phyloP scores from a whole-genome alignment of 495 filamentous ascomycete genomes.

The Penicillium salamii region DNA sequence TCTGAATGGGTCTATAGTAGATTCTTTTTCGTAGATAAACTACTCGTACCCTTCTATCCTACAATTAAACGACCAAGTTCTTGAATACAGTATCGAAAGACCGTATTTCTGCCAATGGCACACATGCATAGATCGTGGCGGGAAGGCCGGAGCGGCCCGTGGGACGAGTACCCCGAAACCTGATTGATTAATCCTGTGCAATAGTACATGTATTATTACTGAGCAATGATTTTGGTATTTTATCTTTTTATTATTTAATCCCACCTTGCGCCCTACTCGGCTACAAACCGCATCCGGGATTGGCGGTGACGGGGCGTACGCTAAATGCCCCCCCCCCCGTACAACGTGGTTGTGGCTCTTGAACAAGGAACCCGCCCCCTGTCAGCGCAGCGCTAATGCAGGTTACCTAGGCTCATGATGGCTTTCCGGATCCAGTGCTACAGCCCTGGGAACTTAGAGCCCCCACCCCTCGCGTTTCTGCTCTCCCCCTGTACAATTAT shows the following conservation, averaged over 20 bases:
- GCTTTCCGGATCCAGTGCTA: conserved; percentile 36
- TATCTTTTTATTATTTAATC: neutral
- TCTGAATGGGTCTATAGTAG: too few relatives aligned
- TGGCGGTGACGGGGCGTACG: conserved; percentile 14
- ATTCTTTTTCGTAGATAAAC: too few relatives aligned
- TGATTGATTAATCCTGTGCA: conserved; percentile 13
- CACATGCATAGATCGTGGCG: conserved; percentile 48
- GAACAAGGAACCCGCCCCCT: conserved; percentile 28
- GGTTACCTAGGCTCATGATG: conserved; percentile 37
- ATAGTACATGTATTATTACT: conserved; percentile 14
- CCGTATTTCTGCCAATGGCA: conserved; percentile 21
- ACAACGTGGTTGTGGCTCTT: conserved; percentile 33
- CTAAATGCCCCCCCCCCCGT: conserved; percentile 10
- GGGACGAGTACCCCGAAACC: conserved; percentile 33
- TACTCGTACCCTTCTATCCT: too few relatives aligned
- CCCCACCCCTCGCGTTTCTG: conserved; percentile 4
- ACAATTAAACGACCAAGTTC: too few relatives aligned
- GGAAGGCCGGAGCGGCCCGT: conserved; percentile 48
- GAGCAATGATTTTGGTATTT: neutral
- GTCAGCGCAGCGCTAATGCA: conserved; percentile 43
- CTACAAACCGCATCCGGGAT: conserved; percentile 8
- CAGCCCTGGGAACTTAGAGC: conserved; percentile 37
- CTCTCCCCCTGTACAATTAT: too few relatives aligned
- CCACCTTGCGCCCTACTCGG: neutral
- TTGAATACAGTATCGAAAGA: too few relatives aligned